Conservation (phyloP, 495 filamentous ascomycete genomes). For the Parmelia sp. region DNA sequence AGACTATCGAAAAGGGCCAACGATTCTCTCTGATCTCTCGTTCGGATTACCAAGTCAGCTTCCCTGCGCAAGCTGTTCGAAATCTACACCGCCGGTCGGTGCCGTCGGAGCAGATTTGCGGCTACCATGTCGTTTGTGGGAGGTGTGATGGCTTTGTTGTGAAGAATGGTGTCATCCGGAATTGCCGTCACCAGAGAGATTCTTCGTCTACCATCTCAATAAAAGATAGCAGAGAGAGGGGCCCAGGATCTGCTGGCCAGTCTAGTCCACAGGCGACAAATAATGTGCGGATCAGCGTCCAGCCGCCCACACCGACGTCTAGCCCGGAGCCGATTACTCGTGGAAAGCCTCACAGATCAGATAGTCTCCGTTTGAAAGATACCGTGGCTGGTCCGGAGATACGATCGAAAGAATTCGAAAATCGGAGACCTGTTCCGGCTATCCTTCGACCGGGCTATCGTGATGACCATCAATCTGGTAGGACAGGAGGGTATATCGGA, state of each 20-base stretch:
- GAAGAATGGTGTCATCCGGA: not conserved
- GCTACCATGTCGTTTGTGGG: not conserved
- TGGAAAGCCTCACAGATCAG: no score
- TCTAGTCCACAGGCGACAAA: not conserved
- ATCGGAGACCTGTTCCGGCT: no score
- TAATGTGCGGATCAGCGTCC: not conserved
- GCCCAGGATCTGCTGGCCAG: not conserved
- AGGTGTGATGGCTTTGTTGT: not conserved
- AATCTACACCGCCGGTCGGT: not conserved
- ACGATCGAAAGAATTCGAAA: no score
- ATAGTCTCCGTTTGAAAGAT: no score
- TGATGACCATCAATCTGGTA: no score
- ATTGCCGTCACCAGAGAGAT: not conserved
- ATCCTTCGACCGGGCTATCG: no score
- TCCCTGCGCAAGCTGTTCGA: not conserved
- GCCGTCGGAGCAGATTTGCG: not conserved
- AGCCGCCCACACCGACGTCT: not conserved
- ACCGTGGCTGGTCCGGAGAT: no score
- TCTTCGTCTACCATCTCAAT: not conserved
- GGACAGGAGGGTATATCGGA: no score
- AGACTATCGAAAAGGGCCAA: not conserved
- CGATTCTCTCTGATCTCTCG: not conserved
- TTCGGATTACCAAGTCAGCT: not conserved
- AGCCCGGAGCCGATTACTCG: not conserved
- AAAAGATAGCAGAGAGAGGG: accelerated